Percentiles rank a stretch among this genome's conserved stretches.
Evolutionary conservation across 2,329 filamentous ascomycete genomes (phyloP).

Genomic region (Aureobasidium namibiae): DNA sequence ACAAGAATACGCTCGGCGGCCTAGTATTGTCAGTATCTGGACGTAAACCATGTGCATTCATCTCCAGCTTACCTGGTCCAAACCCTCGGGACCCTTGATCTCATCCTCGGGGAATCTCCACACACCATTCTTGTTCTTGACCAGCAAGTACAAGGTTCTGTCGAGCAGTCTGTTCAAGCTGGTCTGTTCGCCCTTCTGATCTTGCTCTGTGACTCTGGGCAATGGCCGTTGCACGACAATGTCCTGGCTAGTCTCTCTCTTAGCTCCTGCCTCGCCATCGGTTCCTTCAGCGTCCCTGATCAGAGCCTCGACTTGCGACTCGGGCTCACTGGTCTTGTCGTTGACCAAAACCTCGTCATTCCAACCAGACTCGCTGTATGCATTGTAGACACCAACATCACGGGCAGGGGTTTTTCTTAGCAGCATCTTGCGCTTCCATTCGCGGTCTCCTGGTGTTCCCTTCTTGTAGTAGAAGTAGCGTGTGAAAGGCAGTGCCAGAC

Average conservation of each 20-base stretch:
- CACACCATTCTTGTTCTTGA: conserved; percentile 59
- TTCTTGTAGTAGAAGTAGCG: conserved; percentile 92
- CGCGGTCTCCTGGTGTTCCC: conserved; percentile 72
- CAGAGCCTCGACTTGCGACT: conserved; percentile 58
- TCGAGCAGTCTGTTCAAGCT: conserved; percentile 74
- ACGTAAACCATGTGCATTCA: not conserved
- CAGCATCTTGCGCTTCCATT: conserved; percentile 81
- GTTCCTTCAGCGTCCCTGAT: conserved; percentile 63
- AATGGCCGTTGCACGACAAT: conserved; percentile 56
- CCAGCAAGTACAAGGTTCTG: conserved; percentile 78
- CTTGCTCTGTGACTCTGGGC: conserved; percentile 67
- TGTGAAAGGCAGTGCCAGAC: conserved; percentile 77
- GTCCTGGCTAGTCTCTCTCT: conserved; percentile 15
- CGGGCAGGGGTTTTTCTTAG: conserved; percentile 70
- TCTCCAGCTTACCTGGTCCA: conserved; percentile 65
- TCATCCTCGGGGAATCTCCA: conserved; percentile 79
- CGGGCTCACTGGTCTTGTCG: conserved; percentile 56
- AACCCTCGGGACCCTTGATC: conserved; percentile 61
- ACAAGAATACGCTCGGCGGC: conserved; percentile 72
- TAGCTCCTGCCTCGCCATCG: conserved; percentile 15
- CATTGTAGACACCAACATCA: conserved; percentile 79
- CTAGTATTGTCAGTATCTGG: conserved; percentile 40
- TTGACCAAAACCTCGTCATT: conserved; percentile 83
- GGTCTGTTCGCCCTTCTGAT: conserved; percentile 62
- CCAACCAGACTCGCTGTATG: conserved; percentile 67